Base-by-base conservation (phyloP, 2,329 filamentous ascomycete species). In the Fusarium pseudonygamai region DNA sequence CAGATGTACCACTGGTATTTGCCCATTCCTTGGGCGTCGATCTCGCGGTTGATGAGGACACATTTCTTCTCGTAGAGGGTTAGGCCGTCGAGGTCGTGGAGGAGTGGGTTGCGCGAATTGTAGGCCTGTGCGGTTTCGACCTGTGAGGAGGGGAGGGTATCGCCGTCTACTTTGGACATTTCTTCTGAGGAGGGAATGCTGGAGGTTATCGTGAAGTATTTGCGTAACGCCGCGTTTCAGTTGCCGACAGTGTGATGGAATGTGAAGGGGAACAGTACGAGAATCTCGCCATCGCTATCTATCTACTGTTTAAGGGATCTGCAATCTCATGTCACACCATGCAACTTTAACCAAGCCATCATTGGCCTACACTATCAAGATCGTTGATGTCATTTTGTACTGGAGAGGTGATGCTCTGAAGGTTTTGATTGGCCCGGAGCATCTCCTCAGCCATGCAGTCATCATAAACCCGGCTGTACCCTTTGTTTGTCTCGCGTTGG, bases 1-100 rank as follows among this genome's bases (percentile, higher is more conserved):
- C 86, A 89, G 52, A 86, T 80, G 71, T 82, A 86, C 85, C 85
- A 87, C 72, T 88, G 86, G 67, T 88, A 88, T 60, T 78, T 80
- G 7, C 86, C 87, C 85, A 89, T 87, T 43, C 87, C 87, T 69
- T 87, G 84, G 42, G 77, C 71, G 62, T 89, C 85, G 65, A 89
- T 85, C 77, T 88, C 87, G 16, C 71, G 80, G 68, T 82, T 81
- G 62, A 82, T 64, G 7, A 82, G 77, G 36, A 79, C 73, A 63
- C 80, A 81, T 67, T 82, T 82, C 62, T 81, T 79, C 64, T 82
- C 79, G 72, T 81, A 80, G 2, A 81, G 72, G 1, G 77, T 76
- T 12, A 81, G 57, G 12, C 78, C 77, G 1, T 79, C 72, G 45
- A 80, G 72, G 22, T 64, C 39, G 7, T 70, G 5, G 9, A 69